Evolutionary conservation across 2,329 filamentous ascomycete species (phyloP).

Genomic region (Pezicula carpinea): DNA sequence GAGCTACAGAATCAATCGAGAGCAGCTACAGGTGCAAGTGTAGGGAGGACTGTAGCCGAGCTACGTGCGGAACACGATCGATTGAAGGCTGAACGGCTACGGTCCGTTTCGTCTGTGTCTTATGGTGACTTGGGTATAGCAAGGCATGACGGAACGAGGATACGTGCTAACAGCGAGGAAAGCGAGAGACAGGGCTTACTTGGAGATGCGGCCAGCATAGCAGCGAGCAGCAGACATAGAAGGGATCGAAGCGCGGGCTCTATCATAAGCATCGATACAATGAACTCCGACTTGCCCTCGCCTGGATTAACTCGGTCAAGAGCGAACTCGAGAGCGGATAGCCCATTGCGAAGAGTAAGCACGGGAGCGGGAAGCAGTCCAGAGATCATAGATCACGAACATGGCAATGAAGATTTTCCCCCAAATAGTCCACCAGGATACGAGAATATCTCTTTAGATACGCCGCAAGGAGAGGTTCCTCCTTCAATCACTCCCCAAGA

Average conservation of each 20-base stretch:
- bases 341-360: conserved; percentile 25
- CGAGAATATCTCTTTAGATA: conserved; percentile 26
- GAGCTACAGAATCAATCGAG: conserved; percentile 54
- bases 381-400: conserved; percentile 25
- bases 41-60: conserved; percentile 51
- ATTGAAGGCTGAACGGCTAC: conserved; percentile 55
- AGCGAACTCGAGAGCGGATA: conserved; percentile 39
- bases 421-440: conserved; percentile 26
- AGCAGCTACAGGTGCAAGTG: conserved; percentile 28
- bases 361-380: conserved; percentile 24
- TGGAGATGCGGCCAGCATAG: conserved; percentile 57
- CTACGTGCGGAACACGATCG: conserved; percentile 51
- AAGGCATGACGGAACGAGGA: conserved; percentile 69
- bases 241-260: conserved; percentile 49
- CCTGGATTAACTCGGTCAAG: conserved; percentile 35
- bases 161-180: conserved; percentile 69
- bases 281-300: conserved; percentile 38
- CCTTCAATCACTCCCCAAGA: conserved; percentile 7
- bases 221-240: conserved; percentile 34
- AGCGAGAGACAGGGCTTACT: conserved; percentile 69
- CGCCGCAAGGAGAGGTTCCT: conserved; percentile 10
- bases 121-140: conserved; percentile 75
- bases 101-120: conserved; percentile 68
- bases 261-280: conserved; percentile 47
- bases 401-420: conserved; percentile 21